phyloP scores from a whole-genome alignment of 1,139 yeast genomes.

The Taphrina pruni region DNA sequence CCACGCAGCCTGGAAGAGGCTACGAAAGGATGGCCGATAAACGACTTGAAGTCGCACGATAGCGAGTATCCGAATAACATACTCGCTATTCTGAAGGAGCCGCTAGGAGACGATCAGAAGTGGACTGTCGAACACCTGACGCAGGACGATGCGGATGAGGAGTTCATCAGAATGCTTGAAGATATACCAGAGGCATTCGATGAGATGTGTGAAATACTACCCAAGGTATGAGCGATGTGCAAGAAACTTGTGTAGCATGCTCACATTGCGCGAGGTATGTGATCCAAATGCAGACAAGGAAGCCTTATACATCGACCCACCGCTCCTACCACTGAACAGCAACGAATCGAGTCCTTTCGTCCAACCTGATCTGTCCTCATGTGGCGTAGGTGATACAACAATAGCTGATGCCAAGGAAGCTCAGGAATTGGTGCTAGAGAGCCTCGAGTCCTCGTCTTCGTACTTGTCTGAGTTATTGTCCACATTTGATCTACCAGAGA shows the following conservation, averaged over 20 bases:
- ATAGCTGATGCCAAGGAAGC: not conserved
- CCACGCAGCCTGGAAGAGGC: not conserved
- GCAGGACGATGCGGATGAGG: not conserved
- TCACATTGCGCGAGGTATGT: not conserved
- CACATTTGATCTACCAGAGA: not conserved
- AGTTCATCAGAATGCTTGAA: not conserved
- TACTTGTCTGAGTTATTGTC: not conserved
- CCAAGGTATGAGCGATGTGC: no score
- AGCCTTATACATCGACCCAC: constrained; percentile 3
- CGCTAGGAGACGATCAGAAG: not conserved
- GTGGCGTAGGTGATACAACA: constrained; percentile 1
- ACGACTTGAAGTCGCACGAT: not conserved
- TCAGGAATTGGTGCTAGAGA: not conserved
- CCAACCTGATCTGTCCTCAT: not conserved
- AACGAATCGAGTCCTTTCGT: not conserved
- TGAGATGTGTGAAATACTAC: not conserved
- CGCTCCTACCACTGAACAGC: not conserved
- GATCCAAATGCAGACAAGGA: not conserved
- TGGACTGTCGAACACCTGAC: not conserved
- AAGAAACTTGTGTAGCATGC: not conserved
- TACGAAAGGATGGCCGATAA: not conserved
- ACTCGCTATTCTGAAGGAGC: not conserved
- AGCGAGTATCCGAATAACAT: not conserved
- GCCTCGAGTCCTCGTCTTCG: constrained; percentile 3
- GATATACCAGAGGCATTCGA: not conserved